These are phyloP conservation scores for Vitis rupestris DNA, from an alignment of 164 flowering plant genomes.

Conservation along the genomic window DNA sequence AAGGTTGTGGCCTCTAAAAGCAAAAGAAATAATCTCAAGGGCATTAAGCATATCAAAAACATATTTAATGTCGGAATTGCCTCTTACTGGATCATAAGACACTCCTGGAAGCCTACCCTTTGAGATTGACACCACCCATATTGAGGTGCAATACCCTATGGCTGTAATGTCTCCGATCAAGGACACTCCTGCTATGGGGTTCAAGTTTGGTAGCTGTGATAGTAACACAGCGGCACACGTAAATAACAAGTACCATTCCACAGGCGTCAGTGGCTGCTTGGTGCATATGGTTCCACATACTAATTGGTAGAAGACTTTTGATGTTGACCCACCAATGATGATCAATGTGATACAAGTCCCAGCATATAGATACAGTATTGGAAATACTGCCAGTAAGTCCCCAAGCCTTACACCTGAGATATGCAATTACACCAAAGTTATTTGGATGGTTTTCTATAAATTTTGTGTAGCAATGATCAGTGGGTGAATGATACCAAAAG, in stretches of 20 bases:
- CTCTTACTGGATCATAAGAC: slow-evolving; percentile 28
- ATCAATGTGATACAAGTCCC: slow-evolving; percentile 66
- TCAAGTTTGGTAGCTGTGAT: slow-evolving; percentile 15
- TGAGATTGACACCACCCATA: slow-evolving; percentile 6
- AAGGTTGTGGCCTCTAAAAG: slow-evolving; percentile 70
- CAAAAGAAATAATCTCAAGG: slow-evolving; percentile 54
- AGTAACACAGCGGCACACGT: neutral
- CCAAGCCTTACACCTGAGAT: slow-evolving; percentile 51
- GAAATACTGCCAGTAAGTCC: slow-evolving; percentile 41
- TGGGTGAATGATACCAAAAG: slow-evolving; percentile 8
- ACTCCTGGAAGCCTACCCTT: slow-evolving; percentile 20
- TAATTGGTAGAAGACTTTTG: slow-evolving; percentile 41
- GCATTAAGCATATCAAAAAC: slow-evolving; percentile 33
- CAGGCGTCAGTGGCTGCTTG: slow-evolving; percentile 4
- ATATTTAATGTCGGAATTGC: slow-evolving; percentile 8
- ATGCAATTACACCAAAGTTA: no score
- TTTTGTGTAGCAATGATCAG: no score
- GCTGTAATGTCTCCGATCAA: slow-evolving; percentile 3
- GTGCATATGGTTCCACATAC: slow-evolving; percentile 46
- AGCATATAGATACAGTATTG: slow-evolving; percentile 64
- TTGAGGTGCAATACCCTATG: slow-evolving; percentile 13
- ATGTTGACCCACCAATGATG: slow-evolving; percentile 57
- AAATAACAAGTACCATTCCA: slow-evolving; percentile 13
- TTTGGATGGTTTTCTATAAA: no score
- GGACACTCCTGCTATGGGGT: slow-evolving; percentile 11